Percentiles rank a stretch among this genome's conserved stretches.
Evolutionary conservation across 805 yeast genomes (phyloP).

Genomic region (Candida andamanensis): DNA sequence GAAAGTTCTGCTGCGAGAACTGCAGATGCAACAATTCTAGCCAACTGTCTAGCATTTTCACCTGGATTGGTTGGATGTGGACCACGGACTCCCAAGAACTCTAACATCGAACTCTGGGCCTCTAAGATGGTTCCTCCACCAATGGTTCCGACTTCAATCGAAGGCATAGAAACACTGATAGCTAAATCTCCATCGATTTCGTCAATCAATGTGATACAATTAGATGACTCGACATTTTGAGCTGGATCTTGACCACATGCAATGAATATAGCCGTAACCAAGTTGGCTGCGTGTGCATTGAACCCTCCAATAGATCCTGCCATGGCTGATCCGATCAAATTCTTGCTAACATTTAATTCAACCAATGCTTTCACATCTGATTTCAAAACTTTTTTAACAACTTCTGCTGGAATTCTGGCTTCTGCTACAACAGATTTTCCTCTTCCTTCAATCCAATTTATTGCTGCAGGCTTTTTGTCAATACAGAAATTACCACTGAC

Average conservation of each 20-base stretch:
- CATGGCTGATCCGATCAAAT: slow-evolving; percentile 94
- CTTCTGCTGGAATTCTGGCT: slow-evolving; percentile 79
- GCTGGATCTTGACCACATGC: slow-evolving; percentile 99
- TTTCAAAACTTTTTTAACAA: slow-evolving; percentile 78
- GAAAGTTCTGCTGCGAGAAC: slow-evolving; percentile 96
- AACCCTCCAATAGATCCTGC: slow-evolving; percentile 98
- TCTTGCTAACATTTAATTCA: slow-evolving; percentile 82
- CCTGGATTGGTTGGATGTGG: slow-evolving; percentile 95
- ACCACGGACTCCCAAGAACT: slow-evolving; percentile 89
- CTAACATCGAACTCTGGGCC: slow-evolving; percentile 96
- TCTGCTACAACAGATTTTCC: slow-evolving; percentile 98
- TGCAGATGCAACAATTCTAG: slow-evolving; percentile 87
- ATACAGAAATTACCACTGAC: slow-evolving; percentile 97
- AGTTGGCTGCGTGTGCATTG: slow-evolving; percentile 96
- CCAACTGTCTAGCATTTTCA: slow-evolving; percentile 88
- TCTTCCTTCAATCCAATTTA: slow-evolving; percentile 99
- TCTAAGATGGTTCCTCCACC: slow-evolving; percentile 98
- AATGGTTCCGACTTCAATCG: slow-evolving; percentile 97
- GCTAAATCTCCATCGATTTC: slow-evolving; percentile 68
- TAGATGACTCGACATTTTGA: slow-evolving; percentile 95
- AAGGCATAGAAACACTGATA: slow-evolving; percentile 98
- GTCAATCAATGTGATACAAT: slow-evolving; percentile 91
- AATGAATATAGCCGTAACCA: slow-evolving; percentile 87
- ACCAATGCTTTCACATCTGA: slow-evolving; percentile 91
- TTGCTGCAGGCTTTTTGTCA: slow-evolving; percentile 96